Base-by-base conservation (phyloP, 495 filamentous ascomycete genomes). In the Lasiosphaeria hispida region DNA sequence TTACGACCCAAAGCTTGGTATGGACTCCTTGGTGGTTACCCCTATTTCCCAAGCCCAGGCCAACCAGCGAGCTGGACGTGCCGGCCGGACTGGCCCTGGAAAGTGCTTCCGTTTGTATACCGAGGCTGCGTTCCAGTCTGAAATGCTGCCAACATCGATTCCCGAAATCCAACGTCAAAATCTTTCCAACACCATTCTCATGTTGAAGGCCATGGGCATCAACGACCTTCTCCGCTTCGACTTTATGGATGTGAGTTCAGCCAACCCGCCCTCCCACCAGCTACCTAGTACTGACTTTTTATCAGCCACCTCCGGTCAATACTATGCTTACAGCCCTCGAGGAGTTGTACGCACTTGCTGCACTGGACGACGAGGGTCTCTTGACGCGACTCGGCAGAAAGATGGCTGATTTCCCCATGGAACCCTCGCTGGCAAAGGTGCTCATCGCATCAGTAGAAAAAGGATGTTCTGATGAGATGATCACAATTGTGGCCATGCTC, bases 161-260 rank as follows among this genome's bases (percentile, higher is more conserved):
- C 94, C 94, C 9, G 95, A 97, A 65, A 99, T 99, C 48, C 94
- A 99, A 66, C 83, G 94, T 7, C 92, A 96, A 69, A 97, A 97
- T 64, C 72, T 99, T n/a, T 87, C 89, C 0, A 83, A 87, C 55
- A 97, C 94, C 2, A 97, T 99, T 72, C 84, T 99, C 30, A 96
- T 97, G 92, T 81, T 99, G 34, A 99, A 99, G 71, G 94, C 94
- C 1, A 97, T 97, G 93, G 94, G 94, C 3, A 97, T 99, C 68
- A 97, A 97, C 63, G 94, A 99, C 65, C 78, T 99, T 3, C 83
- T 99, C 10, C 91, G 96, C 60, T 99, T 99, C 64, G 93, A 97
- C 69, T 99, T 97, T 65, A 97, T 99, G 92, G 95, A 97, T 64
- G 91, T 66, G 53, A 60, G 63, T 58, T 41, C n/a, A n/a, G n/a